Base-by-base conservation (phyloP, 441 rosid genomes). In the Brassica balearica region DNA sequence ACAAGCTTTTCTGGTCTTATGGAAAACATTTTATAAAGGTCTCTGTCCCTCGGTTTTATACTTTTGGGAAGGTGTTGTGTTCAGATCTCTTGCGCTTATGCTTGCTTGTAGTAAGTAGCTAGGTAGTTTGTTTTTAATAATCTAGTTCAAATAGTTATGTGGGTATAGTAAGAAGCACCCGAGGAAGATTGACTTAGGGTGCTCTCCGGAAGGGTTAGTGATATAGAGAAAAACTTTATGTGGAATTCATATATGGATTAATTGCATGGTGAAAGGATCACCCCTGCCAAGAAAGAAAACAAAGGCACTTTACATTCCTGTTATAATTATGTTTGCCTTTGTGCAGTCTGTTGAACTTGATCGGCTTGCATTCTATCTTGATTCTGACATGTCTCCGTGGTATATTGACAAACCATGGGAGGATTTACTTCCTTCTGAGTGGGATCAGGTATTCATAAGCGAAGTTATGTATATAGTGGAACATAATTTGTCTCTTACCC, bases 361-460 rank as follows among this genome's bases (percentile, higher is more conserved):
- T 81, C 91, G 85, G 81, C 97, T 94, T 83, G 99, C 99, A 63
- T 60, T 97, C 69, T 97, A 97, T 86, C 88, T 97, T 79, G 98
- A 97, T 86, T 94, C 98, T 68, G 96, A 95, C 87, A 88, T 93
- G 75, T 72, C 88, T 56, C 93, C 98, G 7, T 97, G 99, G 99
- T 84, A 84, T 82, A 80, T 94, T 71, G 86, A 92, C 82, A 89
- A 90, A 84, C 90, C 87, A 71, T 97, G 99, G 99, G 91, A 87
- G 82, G 87, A 89, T 79, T 91, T 96, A 84, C 90, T 76, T 84
- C 99, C 99, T 83, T 81, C 82, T 23, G 97, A 93, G 86, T 97
- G 98, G 99, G 89, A 86, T 80, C 98, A 94, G 99, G 99, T 94
- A 78, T 61, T 68, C 34, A 78, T 32, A 41, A 80, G 63, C 64